A percentile compares a stretch with the other conserved stretches of the same genome.
Evolutionary conservation across 306 rosid genomes (phyloP).

Genomic region (Geum urbanum): DNA sequence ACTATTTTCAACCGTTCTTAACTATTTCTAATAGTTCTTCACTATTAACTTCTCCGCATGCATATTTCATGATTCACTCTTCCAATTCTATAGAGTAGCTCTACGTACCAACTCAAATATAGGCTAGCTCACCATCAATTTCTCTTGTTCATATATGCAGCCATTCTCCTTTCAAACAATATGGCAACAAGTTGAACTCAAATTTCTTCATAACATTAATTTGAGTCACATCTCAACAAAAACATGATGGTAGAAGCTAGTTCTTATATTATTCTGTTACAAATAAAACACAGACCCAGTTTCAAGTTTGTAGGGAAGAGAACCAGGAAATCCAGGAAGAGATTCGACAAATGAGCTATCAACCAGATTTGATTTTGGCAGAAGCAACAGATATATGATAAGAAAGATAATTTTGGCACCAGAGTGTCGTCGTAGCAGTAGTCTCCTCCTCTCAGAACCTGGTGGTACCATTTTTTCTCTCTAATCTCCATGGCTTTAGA

Average conservation of each 20-base stretch:
- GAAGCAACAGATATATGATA: neutral
- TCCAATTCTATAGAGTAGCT: no score
- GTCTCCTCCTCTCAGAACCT: neutral
- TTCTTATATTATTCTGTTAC: neutral
- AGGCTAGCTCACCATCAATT: no score
- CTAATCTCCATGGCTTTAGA: neutral
- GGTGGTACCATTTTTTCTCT: neutral
- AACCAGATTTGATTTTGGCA: neutral
- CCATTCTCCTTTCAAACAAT: no score
- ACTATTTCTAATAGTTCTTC: no score
- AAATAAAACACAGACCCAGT: slow-evolving; percentile 20
- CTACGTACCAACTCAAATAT: no score
- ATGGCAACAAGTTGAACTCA: no score
- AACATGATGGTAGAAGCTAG: neutral
- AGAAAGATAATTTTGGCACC: neutral
- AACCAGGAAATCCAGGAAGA: slow-evolving; percentile 29
- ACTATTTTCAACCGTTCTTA: no score
- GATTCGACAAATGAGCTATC: slow-evolving; percentile 4
- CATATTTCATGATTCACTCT: no score
- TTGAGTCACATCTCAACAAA: neutral
- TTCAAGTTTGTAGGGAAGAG: slow-evolving; percentile 29
- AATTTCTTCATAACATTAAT: no score
- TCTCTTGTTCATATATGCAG: no score
- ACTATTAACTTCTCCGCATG: no score
- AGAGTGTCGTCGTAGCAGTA: neutral